A percentile compares a stretch with the other conserved stretches of the same genome.
These are phyloP conservation scores for Takakia lepidozioides DNA, from an alignment of 225 moss, liverwort and hornwort species.

Conservation along the genomic window DNA sequence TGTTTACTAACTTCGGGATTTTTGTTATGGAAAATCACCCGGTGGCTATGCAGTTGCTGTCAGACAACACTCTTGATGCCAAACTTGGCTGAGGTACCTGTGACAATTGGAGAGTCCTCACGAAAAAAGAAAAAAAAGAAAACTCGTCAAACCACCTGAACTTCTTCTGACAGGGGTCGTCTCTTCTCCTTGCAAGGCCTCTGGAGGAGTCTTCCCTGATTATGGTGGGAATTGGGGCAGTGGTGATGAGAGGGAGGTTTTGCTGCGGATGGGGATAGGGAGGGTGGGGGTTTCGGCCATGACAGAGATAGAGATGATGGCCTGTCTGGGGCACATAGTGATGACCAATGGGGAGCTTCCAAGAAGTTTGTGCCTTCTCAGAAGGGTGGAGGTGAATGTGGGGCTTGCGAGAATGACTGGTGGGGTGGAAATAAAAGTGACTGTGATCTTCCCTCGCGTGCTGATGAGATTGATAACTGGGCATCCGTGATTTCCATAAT, in stretches of 20 bases:
- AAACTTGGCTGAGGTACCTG: too few relatives aligned
- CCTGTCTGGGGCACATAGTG: conserved; percentile 76
- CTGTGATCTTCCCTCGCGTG: conserved; percentile 87
- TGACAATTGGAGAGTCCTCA: too few relatives aligned
- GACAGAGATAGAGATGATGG: conserved; percentile 76
- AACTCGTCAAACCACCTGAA: too few relatives aligned
- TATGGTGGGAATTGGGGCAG: conserved; percentile 59
- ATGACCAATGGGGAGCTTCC: conserved; percentile 80
- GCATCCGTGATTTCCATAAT: too few relatives aligned
- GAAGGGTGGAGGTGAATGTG: conserved; percentile 25
- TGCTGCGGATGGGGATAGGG: conserved; percentile 47
- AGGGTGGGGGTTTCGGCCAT: conserved; percentile 32
- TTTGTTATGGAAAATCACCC: too few relatives aligned
- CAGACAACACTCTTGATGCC: too few relatives aligned
- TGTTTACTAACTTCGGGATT: too few relatives aligned
- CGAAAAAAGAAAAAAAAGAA: too few relatives aligned
- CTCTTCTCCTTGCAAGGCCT: too few relatives aligned
- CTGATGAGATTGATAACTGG: conserved; percentile 90
- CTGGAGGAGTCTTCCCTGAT: too few relatives aligned
- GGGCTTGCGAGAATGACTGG: conserved; percentile 67
- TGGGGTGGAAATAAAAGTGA: conserved; percentile 71
- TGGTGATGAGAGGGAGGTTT: conserved; percentile 46
- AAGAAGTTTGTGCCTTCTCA: conserved; percentile 72
- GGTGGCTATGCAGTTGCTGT: too few relatives aligned
- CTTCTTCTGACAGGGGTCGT: too few relatives aligned